Evolutionary conservation across 108 stramenopile species (phyloP), one percentile per base, ranked within the genome.

Genomic region (Pelagomonas calceolata): DNA sequence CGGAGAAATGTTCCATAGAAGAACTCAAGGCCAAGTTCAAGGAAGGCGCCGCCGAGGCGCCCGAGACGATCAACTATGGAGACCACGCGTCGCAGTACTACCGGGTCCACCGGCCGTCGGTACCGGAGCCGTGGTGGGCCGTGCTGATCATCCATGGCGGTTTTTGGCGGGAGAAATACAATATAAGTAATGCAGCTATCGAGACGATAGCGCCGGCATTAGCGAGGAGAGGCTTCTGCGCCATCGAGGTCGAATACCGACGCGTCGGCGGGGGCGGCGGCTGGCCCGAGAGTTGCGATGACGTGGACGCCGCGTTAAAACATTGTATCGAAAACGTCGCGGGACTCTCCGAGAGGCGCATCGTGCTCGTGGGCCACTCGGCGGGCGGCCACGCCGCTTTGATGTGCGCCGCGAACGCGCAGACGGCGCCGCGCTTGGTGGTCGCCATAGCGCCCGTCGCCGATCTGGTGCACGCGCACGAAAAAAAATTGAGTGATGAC

Each of bases 401-500:
- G 43, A 9, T 46, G 12, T 12, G 4, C 10, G 63, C 35, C 16
- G 12, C 60, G 7, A 16, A 46, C 30, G 33, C 36, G 16, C 15
- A 10, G 30, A 33, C 70, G 32, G 70, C 70, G 30, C 68, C 68
- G 31, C 12, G 10, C 31, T 18, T 71, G 14, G 46, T 30, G 30
- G 70, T 71, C 31, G n/a, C 43, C 32, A 71, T 71, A 14, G 70
- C 70, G 10, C 70, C 70, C 30, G 63, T 71, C 63, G 70, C 51
- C 10, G 35, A 71, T 60, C 43, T 71, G 9, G 35, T 63, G 15
- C 14, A 33, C 10, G 70, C n/a, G 12, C 43, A 44, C 18, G 15
- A 12, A 9, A 12, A 60, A 71, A 44, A 60, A 12, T 31, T 71
- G 43, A 46, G 43, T 29, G 70, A 71, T 31, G 63, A 71, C 30